Percentiles rank a stretch among this genome's conserved stretches.
phyloP scores from a whole-genome alignment of 2,329 filamentous ascomycete genomes.

The Cryphonectria parasitica region DNA sequence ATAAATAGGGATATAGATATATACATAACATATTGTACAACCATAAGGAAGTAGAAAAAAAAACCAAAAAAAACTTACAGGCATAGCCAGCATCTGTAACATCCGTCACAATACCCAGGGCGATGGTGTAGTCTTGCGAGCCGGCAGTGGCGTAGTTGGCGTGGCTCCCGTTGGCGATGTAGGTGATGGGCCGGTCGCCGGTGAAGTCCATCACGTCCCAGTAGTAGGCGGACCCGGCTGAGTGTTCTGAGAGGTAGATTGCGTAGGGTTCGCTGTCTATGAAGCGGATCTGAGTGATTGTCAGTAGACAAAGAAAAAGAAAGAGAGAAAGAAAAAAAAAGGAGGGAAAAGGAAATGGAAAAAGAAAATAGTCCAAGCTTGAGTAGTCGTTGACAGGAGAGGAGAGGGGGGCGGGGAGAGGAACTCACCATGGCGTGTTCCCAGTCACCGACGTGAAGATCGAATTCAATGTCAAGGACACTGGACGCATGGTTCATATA shows the following conservation, averaged over 20 bases:
- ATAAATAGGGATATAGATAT: background rate
- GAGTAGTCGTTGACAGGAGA: background rate
- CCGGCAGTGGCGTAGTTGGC: slow-evolving; percentile 35
- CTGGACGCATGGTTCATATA: slow-evolving; percentile 9
- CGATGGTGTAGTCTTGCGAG: slow-evolving; percentile 32
- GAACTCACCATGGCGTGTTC: slow-evolving; percentile 33
- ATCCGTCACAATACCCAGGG: slow-evolving; percentile 31
- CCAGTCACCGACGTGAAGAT: slow-evolving; percentile 36
- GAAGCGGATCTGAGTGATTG: slow-evolving; percentile 32
- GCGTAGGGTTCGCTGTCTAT: slow-evolving; percentile 30
- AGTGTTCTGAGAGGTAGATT: slow-evolving; percentile 34
- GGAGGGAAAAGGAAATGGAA: no score
- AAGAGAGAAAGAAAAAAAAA: background rate
- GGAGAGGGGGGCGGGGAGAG: background rate
- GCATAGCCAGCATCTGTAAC: slow-evolving; percentile 32
- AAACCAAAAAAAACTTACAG: background rate
- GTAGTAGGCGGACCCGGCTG: slow-evolving; percentile 33
- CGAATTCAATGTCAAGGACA: slow-evolving; percentile 32
- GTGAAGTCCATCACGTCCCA: slow-evolving; percentile 30
- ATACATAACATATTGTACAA: no score
- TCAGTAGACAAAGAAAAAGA: background rate
- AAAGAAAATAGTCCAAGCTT: no score
- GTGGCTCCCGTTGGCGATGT: slow-evolving; percentile 32
- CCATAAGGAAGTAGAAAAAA: no score
- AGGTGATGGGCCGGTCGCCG: slow-evolving; percentile 29